A percentile compares a stretch with the other conserved stretches of the same genome.
Conservation (phyloP, 352 stramenopile genomes). For the Pythium aquatile region DNA sequence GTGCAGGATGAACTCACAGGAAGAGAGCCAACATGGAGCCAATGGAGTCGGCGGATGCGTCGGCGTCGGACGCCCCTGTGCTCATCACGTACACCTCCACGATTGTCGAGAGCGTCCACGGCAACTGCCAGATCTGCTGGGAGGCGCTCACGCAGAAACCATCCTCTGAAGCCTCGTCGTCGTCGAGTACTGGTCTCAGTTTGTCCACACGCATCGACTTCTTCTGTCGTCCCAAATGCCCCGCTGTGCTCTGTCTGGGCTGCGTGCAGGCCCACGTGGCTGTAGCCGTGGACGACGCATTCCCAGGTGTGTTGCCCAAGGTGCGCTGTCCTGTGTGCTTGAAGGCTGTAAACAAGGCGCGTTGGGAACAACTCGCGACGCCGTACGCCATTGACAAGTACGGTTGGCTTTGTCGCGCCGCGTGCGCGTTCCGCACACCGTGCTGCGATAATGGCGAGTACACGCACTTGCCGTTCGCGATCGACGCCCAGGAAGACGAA, state of each 20-base stretch:
- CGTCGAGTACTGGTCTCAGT: background rate
- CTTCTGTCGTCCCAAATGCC: conserved; percentile 34
- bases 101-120: background rate
- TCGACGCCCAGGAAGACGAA: conserved; percentile 17
- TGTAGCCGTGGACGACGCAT: conserved; percentile 31
- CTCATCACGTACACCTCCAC: background rate
- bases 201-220: conserved; percentile 11
- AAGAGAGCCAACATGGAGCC: background rate
- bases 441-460: conserved; percentile 31
- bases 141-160: conserved; percentile 8
- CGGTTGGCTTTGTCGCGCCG: conserved; percentile 17
- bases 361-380: conserved; percentile 15
- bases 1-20: no score
- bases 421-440: conserved; percentile 27
- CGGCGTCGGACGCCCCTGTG: background rate
- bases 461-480: conserved; percentile 24
- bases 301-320: conserved; percentile 38
- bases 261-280: conserved; percentile 34
- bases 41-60: background rate
- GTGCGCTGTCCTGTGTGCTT: conserved; percentile 47
- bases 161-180: background rate
- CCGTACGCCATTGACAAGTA: conserved; percentile 23
- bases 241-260: conserved; percentile 29
- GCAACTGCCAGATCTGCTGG: conserved; percentile 44
- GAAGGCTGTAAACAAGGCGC: conserved; percentile 26